phyloP scores from a whole-genome alignment of 495 filamentous ascomycete genomes.

The Tuber indicum region DNA sequence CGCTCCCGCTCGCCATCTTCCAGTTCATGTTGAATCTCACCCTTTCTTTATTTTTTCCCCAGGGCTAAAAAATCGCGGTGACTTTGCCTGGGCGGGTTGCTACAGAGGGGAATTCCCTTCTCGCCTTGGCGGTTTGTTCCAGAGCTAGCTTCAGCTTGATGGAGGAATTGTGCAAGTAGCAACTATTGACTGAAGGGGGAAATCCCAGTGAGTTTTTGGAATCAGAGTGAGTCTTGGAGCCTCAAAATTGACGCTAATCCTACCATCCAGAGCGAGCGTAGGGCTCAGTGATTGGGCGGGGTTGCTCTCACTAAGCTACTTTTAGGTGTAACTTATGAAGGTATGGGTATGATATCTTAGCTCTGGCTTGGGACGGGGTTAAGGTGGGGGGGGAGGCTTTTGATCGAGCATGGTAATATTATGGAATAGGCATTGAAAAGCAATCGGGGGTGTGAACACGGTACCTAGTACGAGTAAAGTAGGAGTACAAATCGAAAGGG shows the following conservation, averaged over 20 bases:
- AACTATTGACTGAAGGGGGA: slow-evolving; percentile 6
- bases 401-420: background rate
- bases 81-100: background rate
- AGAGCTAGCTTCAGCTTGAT: background rate
- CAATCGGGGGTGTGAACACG: background rate
- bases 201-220: slow-evolving; percentile 35
- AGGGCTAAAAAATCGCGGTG: background rate
- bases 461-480: too few species aligned
- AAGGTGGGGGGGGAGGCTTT: slow-evolving; percentile 3
- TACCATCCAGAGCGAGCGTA: slow-evolving; percentile 2
- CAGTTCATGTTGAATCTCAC: background rate
- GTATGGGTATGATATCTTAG: background rate
- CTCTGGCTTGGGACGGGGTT: background rate
- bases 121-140: background rate
- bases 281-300: slow-evolving; percentile 17
- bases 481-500: background rate
- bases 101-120: background rate
- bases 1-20: background rate
- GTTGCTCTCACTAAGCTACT: slow-evolving; percentile 23
- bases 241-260: slow-evolving; percentile 25
- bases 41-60: background rate
- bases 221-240: slow-evolving; percentile 23
- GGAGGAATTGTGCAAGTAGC: background rate
- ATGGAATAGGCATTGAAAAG: background rate
- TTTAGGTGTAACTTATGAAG: slow-evolving; percentile 1